Base-by-base conservation (phyloP, 2,329 filamentous ascomycete genomes). In the Penicillium rolfsii region DNA sequence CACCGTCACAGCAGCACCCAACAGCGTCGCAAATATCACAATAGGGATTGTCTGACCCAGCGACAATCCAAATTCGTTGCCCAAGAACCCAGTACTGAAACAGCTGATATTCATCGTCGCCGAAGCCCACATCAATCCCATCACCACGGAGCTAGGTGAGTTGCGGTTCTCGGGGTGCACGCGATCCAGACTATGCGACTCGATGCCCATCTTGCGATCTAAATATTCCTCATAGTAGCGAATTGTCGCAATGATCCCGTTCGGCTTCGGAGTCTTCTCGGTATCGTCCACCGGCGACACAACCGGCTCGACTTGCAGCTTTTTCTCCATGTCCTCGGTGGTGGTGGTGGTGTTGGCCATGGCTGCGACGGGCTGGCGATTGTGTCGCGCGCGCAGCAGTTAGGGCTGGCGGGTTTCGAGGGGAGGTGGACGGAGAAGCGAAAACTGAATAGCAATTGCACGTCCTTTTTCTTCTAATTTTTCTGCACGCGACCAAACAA, bases 41-140 rank as follows among this genome's bases (percentile, higher is more conserved):
- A 83, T 79, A 53, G 77, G 65, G 55, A 84, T 76, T 12, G 75
- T 73, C 64, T 82, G 79, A 45, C 71, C 70, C 26, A 84, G 70
- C 45, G 77, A 77, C 35, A 84, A 69, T 6, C 81, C 82, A 45
- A 84, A 76, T 61, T 83, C 75, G 73, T 75, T 77, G 5, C 83
- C 82, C 57, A 85, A 67, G 58, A 85, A 83, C 5, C 83, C 83
- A 0, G 81, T 82, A 3, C 81, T 76, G 60, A 84, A 83, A 67
- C 81, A 84, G 41, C 77, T 80, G 28, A 80, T 76, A 66, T 84
- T 84, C 77, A 84, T 80, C 1, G 81, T 83, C 9, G 77, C 79
- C 45, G 77, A 80, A 24, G 82, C 81, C 83, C 83, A 85, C 61
- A 85, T 74, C 59, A 83, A 70, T 11, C 80, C 82, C 82, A 84